phyloP scores from a whole-genome alignment of 352 stramenopile species.

The Globisporangium solare region DNA sequence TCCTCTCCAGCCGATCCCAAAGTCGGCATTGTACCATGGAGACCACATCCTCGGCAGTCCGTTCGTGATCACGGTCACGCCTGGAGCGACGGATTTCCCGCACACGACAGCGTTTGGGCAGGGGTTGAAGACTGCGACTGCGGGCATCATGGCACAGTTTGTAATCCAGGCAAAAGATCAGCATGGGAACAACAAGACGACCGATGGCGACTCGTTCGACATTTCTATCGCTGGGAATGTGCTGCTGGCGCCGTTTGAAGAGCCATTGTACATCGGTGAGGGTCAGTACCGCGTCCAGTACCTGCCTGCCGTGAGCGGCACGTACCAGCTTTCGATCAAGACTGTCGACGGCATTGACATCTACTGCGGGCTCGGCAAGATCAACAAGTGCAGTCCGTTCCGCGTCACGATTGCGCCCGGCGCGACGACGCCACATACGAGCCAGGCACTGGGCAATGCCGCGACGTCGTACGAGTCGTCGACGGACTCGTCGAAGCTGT shows the following conservation, averaged over 20 bases:
- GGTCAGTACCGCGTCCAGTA: conserved; percentile 92
- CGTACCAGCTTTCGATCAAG: conserved; percentile 89
- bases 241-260: conserved; percentile 51
- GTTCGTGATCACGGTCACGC: conserved; percentile 85
- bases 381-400: conserved; percentile 95
- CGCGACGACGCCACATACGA: conserved; percentile 83
- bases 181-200: conserved; percentile 89
- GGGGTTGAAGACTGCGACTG: conserved; percentile 67
- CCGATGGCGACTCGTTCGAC: conserved; percentile 71
- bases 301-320: conserved; percentile 70
- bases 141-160: conserved; percentile 88
- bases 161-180: conserved; percentile 93
- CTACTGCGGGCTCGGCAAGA: conserved; percentile 90
- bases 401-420: conserved; percentile 82
- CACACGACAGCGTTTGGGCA: conserved; percentile 90
- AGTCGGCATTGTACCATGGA: conserved; percentile 75
- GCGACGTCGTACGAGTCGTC: conserved; percentile 57
- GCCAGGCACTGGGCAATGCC: conserved; percentile 75
- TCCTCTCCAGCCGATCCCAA: conserved; percentile 77
- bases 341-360: conserved; percentile 92
- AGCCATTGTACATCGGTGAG: conserved; percentile 84
- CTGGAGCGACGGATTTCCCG: conserved; percentile 93
- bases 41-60: conserved; percentile 93
- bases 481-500: conserved; percentile 90
- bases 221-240: conserved; percentile 47